Evolutionary conservation across 2,329 filamentous ascomycete species (phyloP).

Genomic region (Colletotrichum coccodes): DNA sequence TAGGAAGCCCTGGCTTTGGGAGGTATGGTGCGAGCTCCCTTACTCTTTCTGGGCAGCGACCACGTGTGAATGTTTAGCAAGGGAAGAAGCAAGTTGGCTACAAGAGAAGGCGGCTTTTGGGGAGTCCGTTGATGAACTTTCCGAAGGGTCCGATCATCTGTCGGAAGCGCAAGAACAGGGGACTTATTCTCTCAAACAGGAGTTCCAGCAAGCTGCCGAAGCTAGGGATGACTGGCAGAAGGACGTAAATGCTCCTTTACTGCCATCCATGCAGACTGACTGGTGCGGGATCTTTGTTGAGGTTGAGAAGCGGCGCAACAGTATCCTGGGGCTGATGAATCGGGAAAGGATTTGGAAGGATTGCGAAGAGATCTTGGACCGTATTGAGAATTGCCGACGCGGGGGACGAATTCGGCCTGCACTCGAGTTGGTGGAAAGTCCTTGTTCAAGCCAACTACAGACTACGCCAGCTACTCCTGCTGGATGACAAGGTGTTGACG

Average conservation of each 20-base stretch:
- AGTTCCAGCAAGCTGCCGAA: background rate
- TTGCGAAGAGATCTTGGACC: background rate
- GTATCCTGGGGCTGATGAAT: background rate
- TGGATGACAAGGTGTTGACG: too few species aligned
- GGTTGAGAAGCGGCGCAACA: background rate
- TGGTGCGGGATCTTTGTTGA: background rate
- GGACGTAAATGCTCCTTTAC: background rate
- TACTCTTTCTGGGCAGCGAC: conserved; percentile 22
- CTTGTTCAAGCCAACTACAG: too few species aligned
- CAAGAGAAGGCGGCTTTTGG: background rate
- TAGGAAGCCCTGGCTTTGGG: conserved; percentile 33
- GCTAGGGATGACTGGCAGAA: background rate
- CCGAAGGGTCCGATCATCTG: background rate
- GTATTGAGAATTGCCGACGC: background rate
- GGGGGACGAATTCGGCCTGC: background rate
- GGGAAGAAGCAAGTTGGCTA: background rate
- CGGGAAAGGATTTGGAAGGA: background rate
- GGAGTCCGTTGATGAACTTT: background rate
- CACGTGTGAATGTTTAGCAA: background rate
- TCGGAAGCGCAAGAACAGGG: background rate
- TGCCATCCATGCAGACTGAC: background rate
- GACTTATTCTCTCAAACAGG: background rate
- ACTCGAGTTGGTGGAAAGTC: background rate
- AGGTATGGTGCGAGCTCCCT: conserved; percentile 26
- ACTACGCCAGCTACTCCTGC: too few species aligned